Conservation (phyloP, 2,329 filamentous ascomycete species). For the Canariomyces notabilis region DNA sequence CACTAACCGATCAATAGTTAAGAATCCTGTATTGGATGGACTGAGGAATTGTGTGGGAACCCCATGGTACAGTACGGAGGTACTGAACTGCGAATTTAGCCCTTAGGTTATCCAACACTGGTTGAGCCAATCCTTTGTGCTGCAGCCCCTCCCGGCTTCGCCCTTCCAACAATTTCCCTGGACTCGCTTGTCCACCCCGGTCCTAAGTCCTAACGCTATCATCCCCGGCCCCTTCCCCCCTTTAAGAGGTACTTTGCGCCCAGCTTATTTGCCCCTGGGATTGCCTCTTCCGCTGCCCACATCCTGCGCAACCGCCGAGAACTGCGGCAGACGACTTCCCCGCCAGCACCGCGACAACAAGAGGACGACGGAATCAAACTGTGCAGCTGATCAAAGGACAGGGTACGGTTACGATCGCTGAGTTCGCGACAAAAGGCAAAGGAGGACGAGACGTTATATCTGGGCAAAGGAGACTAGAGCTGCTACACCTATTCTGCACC, state of each 20-base stretch:
- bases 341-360: conserved; percentile 3
- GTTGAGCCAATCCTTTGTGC: neutral
- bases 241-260: conserved; percentile 18
- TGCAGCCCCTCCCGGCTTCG: neutral
- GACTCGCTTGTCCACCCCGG: conserved; percentile 2
- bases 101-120: neutral
- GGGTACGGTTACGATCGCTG: conserved; percentile 2
- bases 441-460: neutral
- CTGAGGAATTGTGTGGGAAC: too few species aligned
- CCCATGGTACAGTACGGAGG: too few species aligned
- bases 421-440: conserved; percentile 13
- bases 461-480: neutral
- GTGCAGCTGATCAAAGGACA: conserved; percentile 12
- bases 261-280: conserved; percentile 15
- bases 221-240: conserved; percentile 13
- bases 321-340: conserved; percentile 7
- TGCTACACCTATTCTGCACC: too few species aligned
- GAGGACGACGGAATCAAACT: neutral
- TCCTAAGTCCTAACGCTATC: conserved; percentile 5
- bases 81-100: conserved; percentile 3
- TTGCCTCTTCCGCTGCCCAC: conserved; percentile 19
- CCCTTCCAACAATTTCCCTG: conserved; percentile 21
- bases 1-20: too few species aligned
- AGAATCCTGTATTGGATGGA: too few species aligned
- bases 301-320: conserved; percentile 14